Evolutionary conservation across 2,329 filamentous ascomycete species (phyloP).

Genomic region (Aspergillus chevalieri): DNA sequence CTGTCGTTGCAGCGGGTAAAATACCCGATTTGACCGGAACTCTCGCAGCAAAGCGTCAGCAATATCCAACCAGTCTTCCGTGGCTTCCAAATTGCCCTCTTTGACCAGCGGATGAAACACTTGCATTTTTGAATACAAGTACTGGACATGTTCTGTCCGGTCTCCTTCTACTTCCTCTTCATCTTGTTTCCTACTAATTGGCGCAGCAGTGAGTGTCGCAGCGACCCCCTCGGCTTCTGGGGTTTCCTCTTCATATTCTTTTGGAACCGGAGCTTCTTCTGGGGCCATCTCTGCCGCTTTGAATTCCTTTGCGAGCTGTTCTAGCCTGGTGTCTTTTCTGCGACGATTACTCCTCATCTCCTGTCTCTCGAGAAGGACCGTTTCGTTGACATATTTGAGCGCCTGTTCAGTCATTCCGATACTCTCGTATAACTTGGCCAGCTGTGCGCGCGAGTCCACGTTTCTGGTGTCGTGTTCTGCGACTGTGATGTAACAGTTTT

Average conservation of each 20-base stretch:
- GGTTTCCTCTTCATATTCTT: conserved; percentile 15
- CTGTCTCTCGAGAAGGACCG: conserved; percentile 56
- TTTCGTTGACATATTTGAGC: conserved; percentile 68
- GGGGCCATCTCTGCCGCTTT: conserved; percentile 17
- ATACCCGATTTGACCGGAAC: conserved; percentile 54
- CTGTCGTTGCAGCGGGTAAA: conserved; percentile 52
- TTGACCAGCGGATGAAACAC: conserved; percentile 46
- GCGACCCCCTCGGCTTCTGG: conserved; percentile 5
- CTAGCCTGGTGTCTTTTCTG: conserved; percentile 33
- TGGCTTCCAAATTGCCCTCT: conserved; percentile 44
- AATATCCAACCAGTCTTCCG: conserved; percentile 54
- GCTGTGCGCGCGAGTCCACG: conserved; percentile 68
- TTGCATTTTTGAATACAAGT: conserved; percentile 41
- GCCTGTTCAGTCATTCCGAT: conserved; percentile 68
- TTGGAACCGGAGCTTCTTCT: conserved; percentile 5
- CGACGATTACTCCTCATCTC: conserved; percentile 26
- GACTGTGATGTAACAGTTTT: conserved; percentile 69
- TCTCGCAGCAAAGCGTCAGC: conserved; percentile 54
- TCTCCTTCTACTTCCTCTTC: conserved; percentile 23
- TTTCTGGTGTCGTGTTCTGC: conserved; percentile 65
- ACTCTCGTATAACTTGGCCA: conserved; percentile 79
- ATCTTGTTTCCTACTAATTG: conserved; percentile 14
- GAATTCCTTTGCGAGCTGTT: conserved; percentile 37
- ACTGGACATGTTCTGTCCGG: conserved; percentile 38
- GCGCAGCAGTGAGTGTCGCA: conserved; percentile 12